Conservation (phyloP, 176 grass and related monocot genomes). For the Lolium rigidum region DNA sequence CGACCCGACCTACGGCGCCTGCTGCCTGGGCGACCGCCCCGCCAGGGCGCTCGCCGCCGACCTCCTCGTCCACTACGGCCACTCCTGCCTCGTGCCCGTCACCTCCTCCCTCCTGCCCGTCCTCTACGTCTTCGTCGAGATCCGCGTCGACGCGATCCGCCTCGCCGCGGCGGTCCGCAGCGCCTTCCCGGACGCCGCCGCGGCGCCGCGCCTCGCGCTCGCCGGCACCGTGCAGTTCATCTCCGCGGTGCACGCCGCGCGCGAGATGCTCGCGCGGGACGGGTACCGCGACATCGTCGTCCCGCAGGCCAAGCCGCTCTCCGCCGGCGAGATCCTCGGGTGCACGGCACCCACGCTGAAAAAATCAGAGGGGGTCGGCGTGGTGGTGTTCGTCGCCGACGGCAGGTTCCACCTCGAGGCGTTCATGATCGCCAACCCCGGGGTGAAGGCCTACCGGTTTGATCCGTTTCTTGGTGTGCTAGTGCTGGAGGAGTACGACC, state of each 20-base stretch:
- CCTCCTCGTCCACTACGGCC: constrained; percentile 91
- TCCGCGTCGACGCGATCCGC: constrained; percentile 68
- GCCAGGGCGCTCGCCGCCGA: constrained; percentile 74
- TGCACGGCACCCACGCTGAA: constrained; percentile 79
- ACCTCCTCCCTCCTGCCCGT: constrained; percentile 81
- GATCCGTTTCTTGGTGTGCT: constrained; percentile 84
- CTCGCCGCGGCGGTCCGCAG: constrained; percentile 61
- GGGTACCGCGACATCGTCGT: constrained; percentile 69
- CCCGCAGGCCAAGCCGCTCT: constrained; percentile 86
- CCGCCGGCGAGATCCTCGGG: constrained; percentile 85
- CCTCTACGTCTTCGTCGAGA: constrained; percentile 97
- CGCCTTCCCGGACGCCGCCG: constrained; percentile 54
- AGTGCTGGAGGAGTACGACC: constrained; percentile 84
- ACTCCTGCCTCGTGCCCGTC: constrained; percentile 95
- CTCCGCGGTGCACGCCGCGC: constrained; percentile 75
- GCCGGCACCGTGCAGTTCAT: constrained; percentile 93
- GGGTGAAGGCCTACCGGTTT: constrained; percentile 78
- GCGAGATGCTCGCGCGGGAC: constrained; percentile 58
- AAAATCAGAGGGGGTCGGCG: constrained; percentile 59
- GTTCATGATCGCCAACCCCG: constrained; percentile 95
- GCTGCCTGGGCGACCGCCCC: constrained; percentile 74
- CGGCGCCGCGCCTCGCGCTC: constrained; percentile 63
- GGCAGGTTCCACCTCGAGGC: constrained; percentile 95
- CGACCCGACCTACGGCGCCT: constrained; percentile 91
- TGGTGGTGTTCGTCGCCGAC: constrained; percentile 74